Evolutionary conservation across 331 rosid species (phyloP).

Genomic region (Quercus lobata): DNA sequence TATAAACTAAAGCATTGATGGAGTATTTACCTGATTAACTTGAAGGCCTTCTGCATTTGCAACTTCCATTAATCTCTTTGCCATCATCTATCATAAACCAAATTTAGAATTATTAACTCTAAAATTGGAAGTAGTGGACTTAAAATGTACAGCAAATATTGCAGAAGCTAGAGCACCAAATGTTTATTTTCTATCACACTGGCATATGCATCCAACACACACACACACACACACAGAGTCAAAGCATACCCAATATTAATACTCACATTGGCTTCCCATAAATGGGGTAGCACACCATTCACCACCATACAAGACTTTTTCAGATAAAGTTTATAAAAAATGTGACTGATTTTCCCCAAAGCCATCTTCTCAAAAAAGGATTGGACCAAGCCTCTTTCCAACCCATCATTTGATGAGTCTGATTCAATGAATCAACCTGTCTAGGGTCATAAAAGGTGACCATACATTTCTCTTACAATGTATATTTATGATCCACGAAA

Average conservation of each 20-base stretch:
- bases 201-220: background rate
- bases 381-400: no score
- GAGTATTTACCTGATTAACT: slow-evolving; percentile 65
- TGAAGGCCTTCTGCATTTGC: slow-evolving; percentile 82
- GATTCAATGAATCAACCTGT: no score
- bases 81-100: slow-evolving; percentile 82
- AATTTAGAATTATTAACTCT: slow-evolving; percentile 10
- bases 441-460: no score
- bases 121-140: background rate
- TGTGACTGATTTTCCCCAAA: background rate
- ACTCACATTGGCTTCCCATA: background rate
- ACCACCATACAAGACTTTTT: background rate
- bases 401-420: no score
- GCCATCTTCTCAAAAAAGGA: no score
- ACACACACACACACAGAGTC: background rate
- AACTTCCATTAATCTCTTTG: slow-evolving; percentile 76
- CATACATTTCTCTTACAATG: no score
- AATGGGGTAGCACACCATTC: background rate
- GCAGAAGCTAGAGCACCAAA: background rate
- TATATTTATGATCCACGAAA: no score
- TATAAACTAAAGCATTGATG: slow-evolving; percentile 9
- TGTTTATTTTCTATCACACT: background rate
- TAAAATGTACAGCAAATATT: background rate
- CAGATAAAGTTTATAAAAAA: background rate
- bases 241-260: background rate